A percentile compares a stretch with the other conserved stretches of the same genome.
Evolutionary conservation across 202 grass and related monocot species (phyloP).

Genomic region (Musa balbisiana): DNA sequence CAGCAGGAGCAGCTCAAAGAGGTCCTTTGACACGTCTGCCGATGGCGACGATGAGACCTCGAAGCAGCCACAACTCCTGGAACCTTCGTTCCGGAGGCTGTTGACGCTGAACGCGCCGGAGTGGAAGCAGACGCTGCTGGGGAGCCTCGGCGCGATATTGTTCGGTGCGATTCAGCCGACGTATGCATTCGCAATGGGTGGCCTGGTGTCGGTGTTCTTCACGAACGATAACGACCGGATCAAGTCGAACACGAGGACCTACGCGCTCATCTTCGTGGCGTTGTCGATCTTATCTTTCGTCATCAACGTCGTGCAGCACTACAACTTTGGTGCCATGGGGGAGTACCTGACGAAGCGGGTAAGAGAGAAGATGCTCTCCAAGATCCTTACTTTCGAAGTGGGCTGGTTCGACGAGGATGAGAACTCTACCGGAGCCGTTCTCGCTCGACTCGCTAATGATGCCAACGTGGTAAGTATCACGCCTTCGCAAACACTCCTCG

Average conservation of each 20-base stretch:
- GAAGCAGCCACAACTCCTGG: background rate
- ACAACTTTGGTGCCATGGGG: constrained; percentile 57
- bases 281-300: constrained; percentile 38
- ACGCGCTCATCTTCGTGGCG: constrained; percentile 42
- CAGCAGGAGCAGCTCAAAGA: constrained; percentile 22
- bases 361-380: constrained; percentile 50
- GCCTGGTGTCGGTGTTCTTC: constrained; percentile 41
- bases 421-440: constrained; percentile 47
- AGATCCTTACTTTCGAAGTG: constrained; percentile 51
- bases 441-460: constrained; percentile 42
- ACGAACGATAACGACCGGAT: constrained; percentile 32
- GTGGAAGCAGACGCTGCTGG: constrained; percentile 45
- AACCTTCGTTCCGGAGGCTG: constrained; percentile 31
- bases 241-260: constrained; percentile 43
- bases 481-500: background rate
- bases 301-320: constrained; percentile 58
- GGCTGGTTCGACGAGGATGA: constrained; percentile 64
- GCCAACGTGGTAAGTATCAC: constrained; percentile 31
- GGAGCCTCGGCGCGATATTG: constrained; percentile 27
- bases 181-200: constrained; percentile 41
- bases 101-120: constrained; percentile 47
- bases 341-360: constrained; percentile 63
- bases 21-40: constrained; percentile 15
- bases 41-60: background rate
- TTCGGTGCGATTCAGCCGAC: constrained; percentile 37